Evolutionary conservation across 2,329 filamentous ascomycete species (phyloP).

Genomic region (Alternaria solani): DNA sequence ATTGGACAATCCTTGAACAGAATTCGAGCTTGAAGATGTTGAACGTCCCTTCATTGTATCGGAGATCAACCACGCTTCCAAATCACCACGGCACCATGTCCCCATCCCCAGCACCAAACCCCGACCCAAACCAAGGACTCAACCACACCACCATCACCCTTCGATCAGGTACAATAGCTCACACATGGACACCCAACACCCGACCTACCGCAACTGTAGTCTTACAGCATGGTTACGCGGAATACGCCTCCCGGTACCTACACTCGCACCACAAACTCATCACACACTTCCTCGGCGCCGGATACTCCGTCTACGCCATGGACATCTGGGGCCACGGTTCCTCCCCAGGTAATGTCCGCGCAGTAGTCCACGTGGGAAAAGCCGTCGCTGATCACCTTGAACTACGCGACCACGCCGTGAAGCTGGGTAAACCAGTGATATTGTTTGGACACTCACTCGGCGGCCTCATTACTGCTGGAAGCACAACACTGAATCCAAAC

Average conservation of each 20-base stretch:
- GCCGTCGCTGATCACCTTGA: not conserved
- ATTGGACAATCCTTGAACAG: not conserved
- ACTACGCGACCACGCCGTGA: not conserved
- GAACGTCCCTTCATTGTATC: not conserved
- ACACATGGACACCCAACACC: not conserved
- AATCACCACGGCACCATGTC: not conserved
- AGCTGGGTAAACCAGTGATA: not conserved
- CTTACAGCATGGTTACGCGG: constrained; percentile 16
- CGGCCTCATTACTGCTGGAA: not conserved
- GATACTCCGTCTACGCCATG: not conserved
- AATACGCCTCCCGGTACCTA: constrained; percentile 12
- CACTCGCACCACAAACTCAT: constrained; percentile 10
- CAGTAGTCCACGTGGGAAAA: not conserved
- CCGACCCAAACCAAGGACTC: not conserved
- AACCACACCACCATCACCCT: not conserved
- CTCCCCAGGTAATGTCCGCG: not conserved
- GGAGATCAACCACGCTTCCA: not conserved
- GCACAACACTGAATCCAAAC: not conserved
- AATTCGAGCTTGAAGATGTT: not conserved
- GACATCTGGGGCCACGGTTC: not conserved
- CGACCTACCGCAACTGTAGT: not conserved
- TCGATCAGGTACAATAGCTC: not conserved
- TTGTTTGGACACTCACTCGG: not conserved
- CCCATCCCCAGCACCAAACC: not conserved
- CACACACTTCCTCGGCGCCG: not conserved